Conservation (phyloP, 2,329 filamentous ascomycete species). For the Epichloe uncinata region DNA sequence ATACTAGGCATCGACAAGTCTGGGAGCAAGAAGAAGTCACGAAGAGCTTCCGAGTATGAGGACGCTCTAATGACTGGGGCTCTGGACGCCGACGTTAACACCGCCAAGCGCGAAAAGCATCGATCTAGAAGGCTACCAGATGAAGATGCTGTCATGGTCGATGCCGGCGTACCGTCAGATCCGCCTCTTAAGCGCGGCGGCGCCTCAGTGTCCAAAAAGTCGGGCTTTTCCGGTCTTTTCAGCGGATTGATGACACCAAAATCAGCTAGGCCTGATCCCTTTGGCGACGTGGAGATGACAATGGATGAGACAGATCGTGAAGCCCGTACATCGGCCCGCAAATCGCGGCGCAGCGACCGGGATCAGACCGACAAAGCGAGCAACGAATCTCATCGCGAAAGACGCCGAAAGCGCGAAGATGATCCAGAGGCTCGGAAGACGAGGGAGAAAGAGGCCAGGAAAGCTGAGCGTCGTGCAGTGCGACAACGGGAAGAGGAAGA, state of each 20-base stretch:
- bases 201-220: constrained; percentile 34
- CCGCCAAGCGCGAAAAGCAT: constrained; percentile 20
- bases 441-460: constrained; percentile 46
- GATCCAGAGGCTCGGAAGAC: constrained; percentile 38
- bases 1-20: constrained; percentile 48
- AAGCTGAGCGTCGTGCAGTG: constrained; percentile 38
- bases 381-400: constrained; percentile 44
- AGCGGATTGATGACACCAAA: constrained; percentile 41
- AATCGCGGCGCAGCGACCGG: constrained; percentile 40
- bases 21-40: constrained; percentile 28
- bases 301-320: constrained; percentile 45
- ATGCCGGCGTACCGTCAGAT: constrained; percentile 19
- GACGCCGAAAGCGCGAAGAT: constrained; percentile 41
- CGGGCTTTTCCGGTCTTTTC: constrained; percentile 47
- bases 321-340: constrained; percentile 48
- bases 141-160: constrained; percentile 27
- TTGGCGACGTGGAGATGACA: constrained; percentile 33
- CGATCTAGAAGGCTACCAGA: constrained; percentile 22
- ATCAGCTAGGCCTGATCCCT: constrained; percentile 31
- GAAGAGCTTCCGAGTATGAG: constrained; percentile 34
- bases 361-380: constrained; percentile 23
- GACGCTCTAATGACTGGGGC: constrained; percentile 36
- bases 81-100: constrained; percentile 23
- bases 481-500: constrained; percentile 36
- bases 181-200: constrained; percentile 20